Evolutionary conservation across 371 early-diverging fungal genomes (phyloP).

Genomic region (Dichotomocladium elegans): DNA sequence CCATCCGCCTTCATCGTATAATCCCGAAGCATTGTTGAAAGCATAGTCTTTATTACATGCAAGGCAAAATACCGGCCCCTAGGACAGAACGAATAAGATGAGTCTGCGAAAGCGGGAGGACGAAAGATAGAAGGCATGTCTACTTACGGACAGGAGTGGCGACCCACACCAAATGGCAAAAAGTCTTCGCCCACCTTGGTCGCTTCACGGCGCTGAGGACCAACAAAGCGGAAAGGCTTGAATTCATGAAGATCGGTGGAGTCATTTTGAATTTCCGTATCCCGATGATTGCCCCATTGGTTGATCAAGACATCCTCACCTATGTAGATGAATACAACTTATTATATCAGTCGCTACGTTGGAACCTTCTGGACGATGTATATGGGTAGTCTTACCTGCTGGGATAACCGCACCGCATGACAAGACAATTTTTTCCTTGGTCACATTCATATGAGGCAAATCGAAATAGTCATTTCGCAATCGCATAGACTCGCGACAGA

Average conservation of each 20-base stretch:
- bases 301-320: conserved; percentile 27
- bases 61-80: too few relatives aligned
- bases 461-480: conserved; percentile 13
- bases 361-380: background rate
- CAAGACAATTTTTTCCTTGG: conserved; percentile 20
- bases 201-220: conserved; percentile 22
- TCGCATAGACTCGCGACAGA: conserved; percentile 43
- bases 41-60: too few relatives aligned
- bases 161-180: conserved; percentile 52
- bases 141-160: conserved; percentile 21
- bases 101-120: too few relatives aligned
- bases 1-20: too few relatives aligned
- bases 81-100: too few relatives aligned
- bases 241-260: conserved; percentile 24
- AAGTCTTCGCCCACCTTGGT: conserved; percentile 39
- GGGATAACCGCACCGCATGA: conserved; percentile 32
- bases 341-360: background rate
- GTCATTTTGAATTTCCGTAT: conserved; percentile 9
- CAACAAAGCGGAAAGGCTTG: conserved; percentile 43
- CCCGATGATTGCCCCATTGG: conserved; percentile 12
- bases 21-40: too few relatives aligned
- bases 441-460: conserved; percentile 24
- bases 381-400: conserved; percentile 19
- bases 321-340: conserved; percentile 3
- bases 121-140: too few relatives aligned